Conservation (phyloP, 495 filamentous ascomycete genomes). For the Aspergillus biplanus region DNA sequence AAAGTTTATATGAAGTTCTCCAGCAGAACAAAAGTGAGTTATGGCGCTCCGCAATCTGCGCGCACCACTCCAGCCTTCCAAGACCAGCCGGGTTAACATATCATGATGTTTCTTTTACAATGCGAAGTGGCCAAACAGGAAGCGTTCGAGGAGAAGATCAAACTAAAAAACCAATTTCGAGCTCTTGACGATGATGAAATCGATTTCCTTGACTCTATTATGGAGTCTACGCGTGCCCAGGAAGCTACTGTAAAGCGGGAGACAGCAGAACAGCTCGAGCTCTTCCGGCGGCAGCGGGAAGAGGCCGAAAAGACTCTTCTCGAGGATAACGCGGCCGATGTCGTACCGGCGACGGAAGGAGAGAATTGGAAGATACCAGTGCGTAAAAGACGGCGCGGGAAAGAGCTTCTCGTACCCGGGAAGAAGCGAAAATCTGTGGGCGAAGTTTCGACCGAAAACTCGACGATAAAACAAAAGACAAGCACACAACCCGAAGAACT, state of each 20-base stretch:
- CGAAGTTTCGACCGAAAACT: slow-evolving; percentile 15
- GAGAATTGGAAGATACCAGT: slow-evolving; percentile 58
- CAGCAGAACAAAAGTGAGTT: slow-evolving; percentile 90
- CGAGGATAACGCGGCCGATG: slow-evolving; percentile 40
- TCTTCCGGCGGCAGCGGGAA: slow-evolving; percentile 71
- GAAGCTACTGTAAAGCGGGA: slow-evolving; percentile 76
- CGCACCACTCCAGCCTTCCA: not conserved
- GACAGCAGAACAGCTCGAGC: slow-evolving; percentile 70
- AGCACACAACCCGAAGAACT: slow-evolving; percentile 14
- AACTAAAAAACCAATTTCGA: slow-evolving; percentile 91
- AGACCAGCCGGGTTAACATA: slow-evolving; percentile 51
- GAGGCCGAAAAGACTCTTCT: slow-evolving; percentile 60
- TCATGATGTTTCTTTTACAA: slow-evolving; percentile 45
- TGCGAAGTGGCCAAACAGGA: slow-evolving; percentile 86
- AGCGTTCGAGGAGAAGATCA: slow-evolving; percentile 87
- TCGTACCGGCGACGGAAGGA: slow-evolving; percentile 40
- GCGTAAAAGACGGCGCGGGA: slow-evolving; percentile 63
- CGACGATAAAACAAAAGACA: slow-evolving; percentile 22
- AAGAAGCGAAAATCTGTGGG: slow-evolving; percentile 58
- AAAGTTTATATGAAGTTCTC: slow-evolving; percentile 82
- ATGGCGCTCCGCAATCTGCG: slow-evolving; percentile 7
- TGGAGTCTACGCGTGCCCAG: slow-evolving; percentile 67
- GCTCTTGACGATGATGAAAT: slow-evolving; percentile 92
- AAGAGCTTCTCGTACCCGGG: slow-evolving; percentile 56
- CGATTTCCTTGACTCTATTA: slow-evolving; percentile 83